Percentiles rank a stretch among this genome's conserved stretches.
Evolutionary conservation across 352 stramenopile genomes (phyloP).

Genomic region (Aphanomyces euteiches): DNA sequence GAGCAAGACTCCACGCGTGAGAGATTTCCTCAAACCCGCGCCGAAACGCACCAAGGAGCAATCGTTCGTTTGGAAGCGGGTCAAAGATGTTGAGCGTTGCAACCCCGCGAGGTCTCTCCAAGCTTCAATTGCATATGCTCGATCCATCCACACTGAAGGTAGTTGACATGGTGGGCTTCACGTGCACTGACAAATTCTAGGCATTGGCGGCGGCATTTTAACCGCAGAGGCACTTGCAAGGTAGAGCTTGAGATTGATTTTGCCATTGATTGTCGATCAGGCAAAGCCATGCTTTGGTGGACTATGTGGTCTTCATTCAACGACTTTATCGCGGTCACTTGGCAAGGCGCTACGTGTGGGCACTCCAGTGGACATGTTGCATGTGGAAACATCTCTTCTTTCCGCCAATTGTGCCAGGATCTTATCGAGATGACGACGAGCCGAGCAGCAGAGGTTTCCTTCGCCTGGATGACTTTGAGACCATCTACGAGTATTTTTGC

Average conservation of each 20-base stretch:
- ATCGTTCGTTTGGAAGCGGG: conserved; percentile 10
- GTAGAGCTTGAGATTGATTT: background rate
- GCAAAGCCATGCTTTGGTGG: background rate
- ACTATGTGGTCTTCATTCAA: conserved; percentile 22
- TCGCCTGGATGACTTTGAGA: conserved; percentile 23
- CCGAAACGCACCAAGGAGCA: conserved; percentile 8
- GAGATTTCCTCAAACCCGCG: conserved; percentile 6
- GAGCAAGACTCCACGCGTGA: conserved; percentile 2
- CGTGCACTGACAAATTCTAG: background rate
- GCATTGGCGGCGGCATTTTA: conserved; percentile 1
- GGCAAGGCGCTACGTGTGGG: conserved; percentile 19
- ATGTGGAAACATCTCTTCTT: conserved; percentile 25
- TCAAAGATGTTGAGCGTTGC: conserved; percentile 20
- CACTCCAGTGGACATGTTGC: conserved; percentile 22
- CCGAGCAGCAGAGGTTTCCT: background rate
- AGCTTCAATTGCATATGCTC: conserved; percentile 11
- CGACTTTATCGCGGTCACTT: conserved; percentile 17
- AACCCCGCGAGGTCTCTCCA: conserved; percentile 10
- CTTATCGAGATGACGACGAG: background rate
- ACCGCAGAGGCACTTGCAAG: background rate
- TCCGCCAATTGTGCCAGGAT: background rate
- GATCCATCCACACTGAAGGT: conserved; percentile 1
- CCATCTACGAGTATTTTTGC: conserved; percentile 22
- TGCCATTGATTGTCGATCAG: background rate
- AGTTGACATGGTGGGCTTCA: background rate